Evolutionary conservation across 768 basidiomycete species (phyloP).

Genomic region (Suillus sp.): DNA sequence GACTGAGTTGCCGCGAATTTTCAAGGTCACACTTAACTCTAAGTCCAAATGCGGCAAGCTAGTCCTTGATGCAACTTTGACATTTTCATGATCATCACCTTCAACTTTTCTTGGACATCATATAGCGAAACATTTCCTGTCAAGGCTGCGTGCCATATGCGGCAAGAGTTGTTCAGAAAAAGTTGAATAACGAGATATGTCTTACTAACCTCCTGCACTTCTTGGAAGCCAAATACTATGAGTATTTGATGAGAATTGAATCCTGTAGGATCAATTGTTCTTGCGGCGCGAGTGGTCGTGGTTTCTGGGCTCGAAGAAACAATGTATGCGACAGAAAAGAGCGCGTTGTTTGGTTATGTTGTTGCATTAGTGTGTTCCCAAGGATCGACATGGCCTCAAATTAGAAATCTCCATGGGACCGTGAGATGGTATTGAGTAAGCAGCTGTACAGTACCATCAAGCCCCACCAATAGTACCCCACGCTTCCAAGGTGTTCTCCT

Average conservation of each 20-base stretch:
- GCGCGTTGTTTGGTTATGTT: constrained; percentile 31
- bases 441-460: constrained; percentile 38
- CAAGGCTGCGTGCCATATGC: constrained; percentile 1
- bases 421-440: constrained; percentile 31
- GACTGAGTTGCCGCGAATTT: not conserved
- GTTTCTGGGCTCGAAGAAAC: not conserved
- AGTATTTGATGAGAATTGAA: not conserved
- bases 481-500: constrained; percentile 16
- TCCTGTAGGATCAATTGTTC: not conserved
- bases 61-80: not conserved
- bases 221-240: not conserved
- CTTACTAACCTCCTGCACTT: not conserved
- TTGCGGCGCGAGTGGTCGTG: not conserved
- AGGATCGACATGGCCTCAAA: too few relatives aligned
- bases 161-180: not conserved
- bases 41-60: not conserved
- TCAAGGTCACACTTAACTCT: not conserved
- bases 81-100: not conserved
- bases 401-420: too few relatives aligned
- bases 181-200: not conserved
- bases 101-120: not conserved
- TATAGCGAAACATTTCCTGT: constrained; percentile 1
- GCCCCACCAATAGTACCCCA: constrained; percentile 30
- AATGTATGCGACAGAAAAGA: not conserved
- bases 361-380: constrained; percentile 3